These are phyloP conservation scores for Jasminum sambac DNA, from an alignment of 257 asterid species.

Conservation along the genomic window DNA sequence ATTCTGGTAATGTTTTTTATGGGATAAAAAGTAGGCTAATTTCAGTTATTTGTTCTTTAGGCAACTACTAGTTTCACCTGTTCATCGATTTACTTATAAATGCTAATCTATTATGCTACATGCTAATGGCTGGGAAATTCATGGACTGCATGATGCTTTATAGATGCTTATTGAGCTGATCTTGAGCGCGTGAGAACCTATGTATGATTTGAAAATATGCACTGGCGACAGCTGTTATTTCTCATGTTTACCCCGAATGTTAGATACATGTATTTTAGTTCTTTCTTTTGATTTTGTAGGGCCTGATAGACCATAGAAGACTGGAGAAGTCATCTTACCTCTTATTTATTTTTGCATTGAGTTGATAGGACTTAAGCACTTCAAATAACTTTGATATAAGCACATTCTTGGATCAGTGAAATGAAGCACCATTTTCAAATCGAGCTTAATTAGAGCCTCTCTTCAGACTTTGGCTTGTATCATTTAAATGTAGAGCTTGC, in stretches of 20 bases:
- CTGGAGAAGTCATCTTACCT: not conserved
- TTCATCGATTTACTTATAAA: not conserved
- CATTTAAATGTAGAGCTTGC: not conserved
- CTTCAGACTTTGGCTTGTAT: not conserved
- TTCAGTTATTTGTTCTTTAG: not conserved
- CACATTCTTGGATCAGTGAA: not conserved
- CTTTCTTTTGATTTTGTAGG: not conserved
- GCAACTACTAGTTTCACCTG: not conserved
- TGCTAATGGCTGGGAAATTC: not conserved
- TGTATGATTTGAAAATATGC: not conserved
- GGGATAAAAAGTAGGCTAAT: not conserved
- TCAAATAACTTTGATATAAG: not conserved
- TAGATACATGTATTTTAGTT: not conserved
- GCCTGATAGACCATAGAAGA: not conserved
- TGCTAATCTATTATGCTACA: not conserved
- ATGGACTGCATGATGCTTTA: not conserved
- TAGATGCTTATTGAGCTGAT: not conserved
- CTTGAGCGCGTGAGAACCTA: not conserved
- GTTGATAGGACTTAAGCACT: not conserved
- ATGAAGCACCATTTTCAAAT: not conserved
- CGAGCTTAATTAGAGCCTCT: not conserved
- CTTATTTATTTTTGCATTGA: not conserved
- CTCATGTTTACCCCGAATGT: not conserved
- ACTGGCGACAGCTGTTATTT: not conserved
- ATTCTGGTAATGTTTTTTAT: slow-evolving; percentile 2